Percentiles rank a stretch among this genome's conserved stretches.
phyloP scores from a whole-genome alignment of 352 stramenopile genomes.

The Phytophthora citrophthora region DNA sequence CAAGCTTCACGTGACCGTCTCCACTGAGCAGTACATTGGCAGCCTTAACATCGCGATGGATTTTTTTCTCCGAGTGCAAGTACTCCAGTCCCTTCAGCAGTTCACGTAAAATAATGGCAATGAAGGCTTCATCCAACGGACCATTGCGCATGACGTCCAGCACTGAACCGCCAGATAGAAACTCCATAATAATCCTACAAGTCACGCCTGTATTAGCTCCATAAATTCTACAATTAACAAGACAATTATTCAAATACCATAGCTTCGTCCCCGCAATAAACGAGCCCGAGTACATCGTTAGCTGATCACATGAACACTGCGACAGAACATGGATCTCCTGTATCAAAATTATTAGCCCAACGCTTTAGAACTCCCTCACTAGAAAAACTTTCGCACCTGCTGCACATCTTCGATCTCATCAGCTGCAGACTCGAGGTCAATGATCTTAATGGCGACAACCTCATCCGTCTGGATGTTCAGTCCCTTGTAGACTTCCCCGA shows the following conservation, averaged over 20 bases:
- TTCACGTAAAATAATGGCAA: slow-evolving; percentile 85
- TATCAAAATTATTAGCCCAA: slow-evolving; percentile 1
- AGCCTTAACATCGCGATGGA: slow-evolving; percentile 86
- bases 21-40: slow-evolving; percentile 85
- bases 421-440: slow-evolving; percentile 83
- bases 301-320: slow-evolving; percentile 88
- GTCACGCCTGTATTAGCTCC: not conserved
- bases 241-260: slow-evolving; percentile 44
- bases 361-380: not conserved
- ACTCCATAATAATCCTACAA: slow-evolving; percentile 94
- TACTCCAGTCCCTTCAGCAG: slow-evolving; percentile 83
- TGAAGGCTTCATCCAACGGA: slow-evolving; percentile 79
- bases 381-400: slow-evolving; percentile 42
- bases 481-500: slow-evolving; percentile 83
- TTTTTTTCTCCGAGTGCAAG: slow-evolving; percentile 85
- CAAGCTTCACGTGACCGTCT: slow-evolving; percentile 81
- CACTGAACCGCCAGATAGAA: slow-evolving; percentile 91
- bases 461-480: slow-evolving; percentile 73
- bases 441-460: slow-evolving; percentile 85
- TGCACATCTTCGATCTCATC: slow-evolving; percentile 90
- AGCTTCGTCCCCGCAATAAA: slow-evolving; percentile 87
- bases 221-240: not conserved
- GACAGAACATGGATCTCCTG: slow-evolving; percentile 92
- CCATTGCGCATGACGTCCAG: slow-evolving; percentile 88
- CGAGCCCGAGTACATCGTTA: slow-evolving; percentile 90